These are phyloP conservation scores for Teunomyces gatunensis DNA, from an alignment of 805 yeast genomes.

Conservation along the genomic window DNA sequence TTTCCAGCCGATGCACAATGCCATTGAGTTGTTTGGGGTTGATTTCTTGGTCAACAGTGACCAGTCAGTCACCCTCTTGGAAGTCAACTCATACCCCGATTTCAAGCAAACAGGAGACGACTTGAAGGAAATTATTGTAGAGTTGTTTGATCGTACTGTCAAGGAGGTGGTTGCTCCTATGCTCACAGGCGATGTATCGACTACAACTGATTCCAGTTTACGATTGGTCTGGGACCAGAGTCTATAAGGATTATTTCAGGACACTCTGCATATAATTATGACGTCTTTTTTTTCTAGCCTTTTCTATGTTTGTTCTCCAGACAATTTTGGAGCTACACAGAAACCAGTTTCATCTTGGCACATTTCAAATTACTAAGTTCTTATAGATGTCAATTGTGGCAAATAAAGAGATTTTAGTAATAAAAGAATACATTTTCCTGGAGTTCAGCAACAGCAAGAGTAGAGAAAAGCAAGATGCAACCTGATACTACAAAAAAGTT, in stretches of 20 bases:
- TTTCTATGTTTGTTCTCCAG: not conserved
- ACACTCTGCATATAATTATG: not conserved
- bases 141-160: slow-evolving; percentile 60
- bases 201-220: slow-evolving; percentile 1
- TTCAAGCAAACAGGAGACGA: slow-evolving; percentile 91
- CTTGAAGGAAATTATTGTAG: slow-evolving; percentile 62
- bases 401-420: not conserved
- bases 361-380: not conserved
- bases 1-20: slow-evolving; percentile 76
- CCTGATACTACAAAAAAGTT: not conserved
- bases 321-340: not conserved
- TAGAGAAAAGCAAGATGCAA: not conserved
- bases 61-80: slow-evolving; percentile 60
- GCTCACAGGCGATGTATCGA: slow-evolving; percentile 15
- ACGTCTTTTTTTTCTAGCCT: not conserved
- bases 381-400: not conserved
- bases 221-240: not conserved
- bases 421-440: not conserved
- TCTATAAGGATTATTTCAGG: not conserved
- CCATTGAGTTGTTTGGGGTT: slow-evolving; percentile 84
- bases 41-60: slow-evolving; percentile 75
- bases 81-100: slow-evolving; percentile 93
- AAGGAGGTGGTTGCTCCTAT: slow-evolving; percentile 50
- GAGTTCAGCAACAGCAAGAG: not conserved
- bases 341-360: not conserved